Evolutionary conservation across 1,139 yeast genomes (phyloP).

Genomic region (Yamadazyma mexicana): DNA sequence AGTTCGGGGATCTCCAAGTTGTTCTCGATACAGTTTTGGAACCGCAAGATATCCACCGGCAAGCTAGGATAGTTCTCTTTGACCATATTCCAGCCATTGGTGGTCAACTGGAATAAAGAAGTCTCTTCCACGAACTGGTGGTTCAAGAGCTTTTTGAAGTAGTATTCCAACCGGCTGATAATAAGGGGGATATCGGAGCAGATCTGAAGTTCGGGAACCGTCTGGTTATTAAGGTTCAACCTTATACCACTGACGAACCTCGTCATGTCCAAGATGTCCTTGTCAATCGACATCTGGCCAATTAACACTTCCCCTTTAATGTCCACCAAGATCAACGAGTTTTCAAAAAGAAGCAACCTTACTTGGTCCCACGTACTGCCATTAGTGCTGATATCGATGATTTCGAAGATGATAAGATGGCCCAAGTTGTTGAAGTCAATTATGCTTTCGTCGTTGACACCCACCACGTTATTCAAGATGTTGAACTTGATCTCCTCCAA

Average conservation of each 20-base stretch:
- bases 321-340: conserved; percentile 37
- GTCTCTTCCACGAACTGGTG: conserved; percentile 19
- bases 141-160: conserved; percentile 20
- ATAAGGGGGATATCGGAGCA: conserved; percentile 34
- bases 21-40: conserved; percentile 32
- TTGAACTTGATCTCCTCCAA: conserved; percentile 16
- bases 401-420: conserved; percentile 39
- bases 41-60: conserved; percentile 41
- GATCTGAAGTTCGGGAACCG: conserved; percentile 48
- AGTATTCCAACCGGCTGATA: conserved; percentile 42
- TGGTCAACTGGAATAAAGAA: conserved; percentile 49
- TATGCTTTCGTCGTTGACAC: conserved; percentile 13
- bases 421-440: conserved; percentile 18
- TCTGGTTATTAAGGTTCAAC: conserved; percentile 39
- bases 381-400: conserved; percentile 38
- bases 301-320: conserved; percentile 27
- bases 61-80: conserved; percentile 23
- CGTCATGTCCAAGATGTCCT: conserved; percentile 35
- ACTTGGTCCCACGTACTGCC: conserved; percentile 37
- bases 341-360: conserved; percentile 40
- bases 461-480: conserved; percentile 15
- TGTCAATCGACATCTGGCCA: conserved; percentile 27
- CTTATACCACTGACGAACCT: conserved; percentile 27
- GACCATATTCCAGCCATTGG: conserved; percentile 49
- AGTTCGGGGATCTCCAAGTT: conserved; percentile 41